Percentiles rank a stretch among this genome's conserved stretches.
Evolutionary conservation across 2,329 filamentous ascomycete species (phyloP).

Genomic region (Fusarium sp.): DNA sequence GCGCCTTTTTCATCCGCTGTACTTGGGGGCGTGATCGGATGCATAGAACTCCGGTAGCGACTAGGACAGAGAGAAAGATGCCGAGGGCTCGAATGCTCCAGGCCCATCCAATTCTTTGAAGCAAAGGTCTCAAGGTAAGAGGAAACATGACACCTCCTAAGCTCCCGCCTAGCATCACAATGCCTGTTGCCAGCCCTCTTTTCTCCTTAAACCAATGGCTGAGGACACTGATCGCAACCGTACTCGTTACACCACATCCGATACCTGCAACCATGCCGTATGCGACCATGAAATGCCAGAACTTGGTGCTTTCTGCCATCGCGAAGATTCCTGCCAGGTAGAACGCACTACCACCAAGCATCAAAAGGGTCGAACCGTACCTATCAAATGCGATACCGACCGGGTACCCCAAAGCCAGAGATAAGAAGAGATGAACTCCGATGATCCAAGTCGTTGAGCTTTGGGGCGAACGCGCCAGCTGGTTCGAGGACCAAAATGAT

Average conservation of each 20-base stretch:
- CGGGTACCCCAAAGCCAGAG: too few species aligned
- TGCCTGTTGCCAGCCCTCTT: too few species aligned
- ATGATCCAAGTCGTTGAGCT: slow-evolving; percentile 10
- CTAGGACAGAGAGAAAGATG: neutral
- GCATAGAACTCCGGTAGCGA: too few species aligned
- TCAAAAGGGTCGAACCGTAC: too few species aligned
- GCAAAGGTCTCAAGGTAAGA: slow-evolving; percentile 2
- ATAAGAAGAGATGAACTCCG: slow-evolving; percentile 4
- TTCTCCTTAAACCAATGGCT: neutral
- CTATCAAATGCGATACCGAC: too few species aligned
- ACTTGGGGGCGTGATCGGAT: too few species aligned
- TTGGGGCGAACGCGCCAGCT: slow-evolving; percentile 2
- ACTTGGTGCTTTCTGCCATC: slow-evolving; percentile 12
- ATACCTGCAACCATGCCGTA: slow-evolving; percentile 5
- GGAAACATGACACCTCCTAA: slow-evolving; percentile 10
- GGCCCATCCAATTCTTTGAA: slow-evolving; percentile 4
- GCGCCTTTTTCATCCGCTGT: too few species aligned
- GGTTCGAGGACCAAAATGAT: slow-evolving; percentile 5
- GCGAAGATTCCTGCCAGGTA: slow-evolving; percentile 6
- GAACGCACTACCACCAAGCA: neutral
- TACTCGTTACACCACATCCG: slow-evolving; percentile 1
- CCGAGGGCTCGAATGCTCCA: slow-evolving; percentile 10
- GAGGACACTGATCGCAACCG: slow-evolving; percentile 8
- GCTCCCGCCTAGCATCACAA: neutral
- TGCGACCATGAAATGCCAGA: slow-evolving; percentile 7